Conservation (phyloP, 2,329 filamentous ascomycete species). For the Cyanodermella asteris region DNA sequence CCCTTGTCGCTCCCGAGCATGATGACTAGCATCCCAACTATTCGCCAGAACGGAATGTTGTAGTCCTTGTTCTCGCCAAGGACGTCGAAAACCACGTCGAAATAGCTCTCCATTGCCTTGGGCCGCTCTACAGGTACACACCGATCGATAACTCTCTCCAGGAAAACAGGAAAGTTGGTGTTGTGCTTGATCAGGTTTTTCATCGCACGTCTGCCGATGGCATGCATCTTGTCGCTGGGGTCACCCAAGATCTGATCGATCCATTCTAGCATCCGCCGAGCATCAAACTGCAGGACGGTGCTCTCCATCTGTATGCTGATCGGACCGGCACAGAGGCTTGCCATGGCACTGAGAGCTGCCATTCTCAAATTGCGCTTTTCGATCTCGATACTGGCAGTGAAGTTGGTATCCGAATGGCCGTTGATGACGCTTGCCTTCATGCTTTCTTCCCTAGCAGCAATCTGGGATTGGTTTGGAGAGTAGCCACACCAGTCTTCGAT, state of each 20-base stretch:
- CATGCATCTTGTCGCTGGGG: constrained; percentile 74
- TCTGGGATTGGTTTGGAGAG: constrained; percentile 70
- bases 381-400: constrained; percentile 84
- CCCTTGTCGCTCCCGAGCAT: constrained; percentile 83
- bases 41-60: constrained; percentile 70
- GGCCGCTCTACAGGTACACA: constrained; percentile 66
- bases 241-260: constrained; percentile 88
- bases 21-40: constrained; percentile 71
- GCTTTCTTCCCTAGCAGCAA: constrained; percentile 60
- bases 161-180: constrained; percentile 59
- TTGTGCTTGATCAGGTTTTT: constrained; percentile 84
- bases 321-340: constrained; percentile 63
- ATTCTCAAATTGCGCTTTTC: constrained; percentile 84
- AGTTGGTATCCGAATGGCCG: constrained; percentile 48
- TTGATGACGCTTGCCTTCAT: constrained; percentile 73
- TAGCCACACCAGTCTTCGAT: constrained; percentile 99
- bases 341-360: constrained; percentile 87
- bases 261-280: constrained; percentile 84
- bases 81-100: constrained; percentile 75
- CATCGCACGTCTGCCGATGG: constrained; percentile 69
- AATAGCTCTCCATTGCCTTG: constrained; percentile 86
- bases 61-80: constrained; percentile 67
- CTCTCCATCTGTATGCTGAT: constrained; percentile 77
- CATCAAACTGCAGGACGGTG: constrained; percentile 72
- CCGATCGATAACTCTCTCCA: constrained; percentile 76